phyloP scores from a whole-genome alignment of 768 basidiomycete species.

The Cytidiella melzeri region DNA sequence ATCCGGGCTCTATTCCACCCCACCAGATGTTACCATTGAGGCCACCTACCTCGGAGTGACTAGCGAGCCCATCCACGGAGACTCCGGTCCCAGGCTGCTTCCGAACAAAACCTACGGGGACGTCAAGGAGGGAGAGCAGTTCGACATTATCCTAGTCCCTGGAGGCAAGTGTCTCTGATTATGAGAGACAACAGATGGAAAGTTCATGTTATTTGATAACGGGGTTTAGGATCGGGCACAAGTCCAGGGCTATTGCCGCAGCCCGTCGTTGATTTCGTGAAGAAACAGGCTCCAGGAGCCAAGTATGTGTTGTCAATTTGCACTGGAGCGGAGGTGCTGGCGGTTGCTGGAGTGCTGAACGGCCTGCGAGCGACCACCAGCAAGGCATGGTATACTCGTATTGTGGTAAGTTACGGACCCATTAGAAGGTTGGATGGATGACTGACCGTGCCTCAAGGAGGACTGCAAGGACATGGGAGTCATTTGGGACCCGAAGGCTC shows the following conservation, averaged over 20 bases:
- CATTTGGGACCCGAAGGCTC: slow-evolving; percentile 30
- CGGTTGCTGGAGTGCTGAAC: slow-evolving; percentile 26
- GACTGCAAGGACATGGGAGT: not conserved
- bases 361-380: slow-evolving; percentile 34
- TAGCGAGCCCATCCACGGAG: slow-evolving; percentile 14
- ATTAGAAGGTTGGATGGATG: too few relatives aligned
- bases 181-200: too few relatives aligned
- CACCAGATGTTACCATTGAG: slow-evolving; percentile 7
- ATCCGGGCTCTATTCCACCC: not conserved
- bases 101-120: slow-evolving; percentile 10
- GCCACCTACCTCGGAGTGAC: slow-evolving; percentile 18
- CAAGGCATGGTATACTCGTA: slow-evolving; percentile 25
- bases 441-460: too few relatives aligned
- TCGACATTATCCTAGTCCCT: slow-evolving; percentile 15
- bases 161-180: slow-evolving; percentile 6
- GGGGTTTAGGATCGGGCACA: slow-evolving; percentile 2
- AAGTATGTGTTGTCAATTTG: slow-evolving; percentile 31
- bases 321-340: slow-evolving; percentile 30
- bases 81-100: slow-evolving; percentile 13
- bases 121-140: slow-evolving; percentile 10
- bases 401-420: slow-evolving; percentile 26
- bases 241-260: not conserved
- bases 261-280: slow-evolving; percentile 8
- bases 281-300: slow-evolving; percentile 8
- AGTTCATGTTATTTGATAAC: not conserved